A percentile compares a stretch with the other conserved stretches of the same genome.
phyloP scores from a whole-genome alignment of 148 eudicot species.

The Silene latifolia region DNA sequence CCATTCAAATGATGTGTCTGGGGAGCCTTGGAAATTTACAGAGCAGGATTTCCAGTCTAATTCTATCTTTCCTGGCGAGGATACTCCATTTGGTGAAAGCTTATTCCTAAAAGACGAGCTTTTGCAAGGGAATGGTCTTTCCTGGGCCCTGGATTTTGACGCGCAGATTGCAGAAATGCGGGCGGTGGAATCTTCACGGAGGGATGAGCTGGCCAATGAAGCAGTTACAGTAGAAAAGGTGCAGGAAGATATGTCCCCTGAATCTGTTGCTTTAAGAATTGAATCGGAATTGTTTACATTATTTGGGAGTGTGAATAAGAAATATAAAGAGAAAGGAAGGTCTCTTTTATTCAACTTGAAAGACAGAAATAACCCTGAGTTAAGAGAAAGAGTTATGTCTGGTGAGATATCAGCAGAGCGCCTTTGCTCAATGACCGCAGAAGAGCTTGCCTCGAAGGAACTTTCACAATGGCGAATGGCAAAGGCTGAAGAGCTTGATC shows the following conservation, averaged over 20 bases:
- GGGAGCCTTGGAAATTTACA: slow-evolving; percentile 34
- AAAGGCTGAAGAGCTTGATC: slow-evolving; percentile 79
- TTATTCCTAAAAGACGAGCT: slow-evolving; percentile 76
- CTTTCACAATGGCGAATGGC: slow-evolving; percentile 95
- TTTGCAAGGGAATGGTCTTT: slow-evolving; percentile 86
- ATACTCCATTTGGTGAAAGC: slow-evolving; percentile 53
- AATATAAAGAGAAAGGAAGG: slow-evolving; percentile 90
- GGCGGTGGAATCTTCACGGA: slow-evolving; percentile 35
- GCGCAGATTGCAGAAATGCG: slow-evolving; percentile 35
- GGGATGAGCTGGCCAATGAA: slow-evolving; percentile 24
- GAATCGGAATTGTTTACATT: slow-evolving; percentile 78
- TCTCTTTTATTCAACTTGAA: slow-evolving; percentile 87
- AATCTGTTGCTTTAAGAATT: slow-evolving; percentile 56
- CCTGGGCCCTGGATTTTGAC: slow-evolving; percentile 73
- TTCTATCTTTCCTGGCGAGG: slow-evolving; percentile 48
- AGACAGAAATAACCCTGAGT: slow-evolving; percentile 83
- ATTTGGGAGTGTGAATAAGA: slow-evolving; percentile 90
- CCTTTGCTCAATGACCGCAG: slow-evolving; percentile 88
- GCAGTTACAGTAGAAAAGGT: slow-evolving; percentile 11
- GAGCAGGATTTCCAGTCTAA: slow-evolving; percentile 39
- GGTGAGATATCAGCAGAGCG: slow-evolving; percentile 78
- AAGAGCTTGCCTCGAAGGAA: slow-evolving; percentile 96
- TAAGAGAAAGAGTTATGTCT: slow-evolving; percentile 80
- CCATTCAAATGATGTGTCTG: slow-evolving; percentile 22
- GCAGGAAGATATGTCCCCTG: slow-evolving; percentile 40